Base-by-base conservation (phyloP, 2,329 filamentous ascomycete genomes). In the Curvularia spicifera region DNA sequence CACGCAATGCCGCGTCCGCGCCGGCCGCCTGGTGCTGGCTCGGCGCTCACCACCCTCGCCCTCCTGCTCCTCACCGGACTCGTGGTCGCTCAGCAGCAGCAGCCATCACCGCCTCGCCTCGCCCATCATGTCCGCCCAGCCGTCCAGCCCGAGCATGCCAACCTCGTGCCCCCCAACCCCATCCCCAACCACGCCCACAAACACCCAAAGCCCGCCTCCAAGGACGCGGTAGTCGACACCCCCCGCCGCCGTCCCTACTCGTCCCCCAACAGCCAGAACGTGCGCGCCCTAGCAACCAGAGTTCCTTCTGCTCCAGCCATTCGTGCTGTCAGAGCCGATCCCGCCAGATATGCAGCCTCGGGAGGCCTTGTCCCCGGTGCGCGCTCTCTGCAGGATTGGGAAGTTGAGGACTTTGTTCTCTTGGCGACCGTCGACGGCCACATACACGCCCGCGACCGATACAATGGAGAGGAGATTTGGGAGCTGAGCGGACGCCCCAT, bases 331-430 rank as follows among this genome's bases (percentile, higher is more conserved):
- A 87, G 91, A 97, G 93, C 93, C 91, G 91, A 90, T 87, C 87
- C 87, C 87, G 87, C 87, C 70, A 69, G 73, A 84, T 86, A 73
- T 70, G 75, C 76, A 69, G 76, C 76, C 71, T 71, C 72, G 58
- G 75, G 70, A 69, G 80, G 77, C 72, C 73, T 81, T 57, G 86
- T 89, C 83, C 84, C 85, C 68, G 71, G 72, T 90, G 94, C 93
- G 93, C 93, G 94, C 88, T 96, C 90, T 85, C 85, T 98, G 86
- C 90, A 93, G 87, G 94, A 97, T 83, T 98, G 94, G 94, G 92
- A 97, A 90, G 93, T 97, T 82, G 94, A 98, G 91, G 93, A 98
- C 84, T 96, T 97, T 87, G 91, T 98, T 82, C 91, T 99, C 84
- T 85, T 99, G 90, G 94, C 95, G 91, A 98, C 95, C 86, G 91